Evolutionary conservation across 2,329 filamentous ascomycete genomes (phyloP), one percentile per base, ranked within the genome.

Genomic region (Stagonosporopsis rhizophila): DNA sequence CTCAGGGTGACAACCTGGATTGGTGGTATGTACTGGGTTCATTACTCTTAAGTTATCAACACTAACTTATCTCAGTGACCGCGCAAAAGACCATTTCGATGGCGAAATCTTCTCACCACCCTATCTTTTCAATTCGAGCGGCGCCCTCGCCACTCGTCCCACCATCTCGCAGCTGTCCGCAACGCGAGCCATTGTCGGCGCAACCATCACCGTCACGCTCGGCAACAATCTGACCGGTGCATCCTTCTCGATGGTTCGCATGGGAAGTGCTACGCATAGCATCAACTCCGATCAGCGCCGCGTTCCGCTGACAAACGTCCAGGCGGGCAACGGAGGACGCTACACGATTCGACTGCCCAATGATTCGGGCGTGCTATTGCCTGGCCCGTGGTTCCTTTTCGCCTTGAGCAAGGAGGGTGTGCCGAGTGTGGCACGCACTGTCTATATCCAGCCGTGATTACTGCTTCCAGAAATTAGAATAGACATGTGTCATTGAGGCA

Each of bases 81-180:
- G 40, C 25, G 83, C 81, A 0, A 72, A 85, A 23, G 74, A 69
- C 4, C 62, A 67, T 34, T 48, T 60, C 17, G 81, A 86, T 58
- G 81, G 68, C 11, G 78, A 86, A 67, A 79, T 86, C 53, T 86
- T 80, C 66, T 79, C 75, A 6, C 84, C 84, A 1, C 78, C 80
- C 0, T 86, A 86, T 53, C 80, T 86, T 0, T 81, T 81, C 56
- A 79, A 60, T 14, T 8, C 41, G 9, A 22, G n/a, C 17, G 41
- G 41, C 11, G n/a, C 41, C 9, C 56, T 54, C 4, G 56, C 53
- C 14, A 27, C 52, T 3, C 49, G 62, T 15, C 65, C 64, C 9
- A 40, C 62, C 22, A 67, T 67, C 32, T 46, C 53, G 15, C 7
- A n/a, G 3, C 15, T 44, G 2, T 44, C 41, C 3, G 41, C 41